Evolutionary conservation across 805 yeast genomes (phyloP), one percentile per base, ranked within the genome.

Genomic region (Candida glaebosa): DNA sequence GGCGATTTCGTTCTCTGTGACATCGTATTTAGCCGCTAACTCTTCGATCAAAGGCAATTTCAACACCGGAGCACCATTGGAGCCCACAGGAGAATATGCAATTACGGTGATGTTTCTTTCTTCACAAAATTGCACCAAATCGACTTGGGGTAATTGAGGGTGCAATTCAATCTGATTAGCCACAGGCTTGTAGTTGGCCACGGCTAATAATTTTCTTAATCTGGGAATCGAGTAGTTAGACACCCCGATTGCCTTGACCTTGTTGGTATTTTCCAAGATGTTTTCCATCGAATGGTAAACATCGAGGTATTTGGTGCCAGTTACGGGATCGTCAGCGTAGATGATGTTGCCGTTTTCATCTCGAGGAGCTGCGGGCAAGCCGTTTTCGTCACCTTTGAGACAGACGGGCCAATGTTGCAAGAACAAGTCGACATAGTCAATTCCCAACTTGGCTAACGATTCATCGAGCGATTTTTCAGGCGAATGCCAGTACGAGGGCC

Each of bases 81-180:
- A 67, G 5, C 90, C 93, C 39, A 80, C 65, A 8, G 87, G 86
- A 18, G 84, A 75, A 50, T 75, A 82, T 0, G 84, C 84, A 24
- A 69, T 73, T 5, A 79, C 52, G 3, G 63, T 43, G 34, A 75
- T 72, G 3, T 62, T 58, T 37, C 73, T 53, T 15, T 60, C 42
- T 37, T 58, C 49, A 40, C 69, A 61, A 44, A 59, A 73, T 7
- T 66, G 61, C 22, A 65, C 64, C 44, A 74, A 56, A 17, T 71
- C 75, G 16, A 60, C 47, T 42, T 73, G 69, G 12, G 68, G 69
- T 41, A 65, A 57, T 37, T 58, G 63, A 10, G 66, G 67, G 44
- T 65, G 71, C 31, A 53, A 56, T 44, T 65, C 71, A 28, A 64
- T 58, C 44, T 65, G 70, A 42, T 64, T 62, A 10, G 59, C 55